Base-by-base conservation (phyloP, 768 basidiomycete species). In the Suillus variegatus region DNA sequence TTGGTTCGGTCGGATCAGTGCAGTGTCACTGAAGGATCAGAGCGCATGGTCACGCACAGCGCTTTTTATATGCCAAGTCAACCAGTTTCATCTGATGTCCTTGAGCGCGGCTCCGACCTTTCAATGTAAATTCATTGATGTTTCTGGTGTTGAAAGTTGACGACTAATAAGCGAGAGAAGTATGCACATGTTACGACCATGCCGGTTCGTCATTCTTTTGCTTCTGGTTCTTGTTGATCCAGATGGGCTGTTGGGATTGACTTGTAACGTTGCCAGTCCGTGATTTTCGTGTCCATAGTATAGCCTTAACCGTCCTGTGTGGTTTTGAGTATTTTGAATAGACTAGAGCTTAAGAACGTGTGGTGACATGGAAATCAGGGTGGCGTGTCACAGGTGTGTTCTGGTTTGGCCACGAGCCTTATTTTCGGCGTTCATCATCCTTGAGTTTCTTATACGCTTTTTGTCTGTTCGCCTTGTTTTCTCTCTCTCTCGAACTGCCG, bases 331-430 rank as follows among this genome's bases (percentile, higher is more conserved):
- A 43, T 25, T 36, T 60, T 36, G 62, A 58, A 41, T 10, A 43
- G n/a, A 63, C 14, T n/a, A 44, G 41, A 55, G 52, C 49, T 51
- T 12, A 61, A n/a, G 44, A 36, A 60, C 10, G 57, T 61, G 54
- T 63, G 14, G 49, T 68, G 68, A 65, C 49, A 41, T 63, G 63
- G 62, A 65, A 68, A 72, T 65, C 68, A 72, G 62, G 67, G 56
- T 73, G 78, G 78, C 74, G 76, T 74, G 79, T 46, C 44, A 46
- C 44, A 69, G 65, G 69, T 75, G 73, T 77, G 68, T 68, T 62
- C 68, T 71, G 62, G 66, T 69, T 47, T 64, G 60, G 60, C 64
- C 64, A 61, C 46, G 71, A 64, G 70, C 68, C 40, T 52, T 64
- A 65, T 47, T 67, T 67, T 67, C 60, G 52, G 62, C 35, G 40